phyloP scores from a whole-genome alignment of 495 filamentous ascomycete genomes.

The Xylona heveae region DNA sequence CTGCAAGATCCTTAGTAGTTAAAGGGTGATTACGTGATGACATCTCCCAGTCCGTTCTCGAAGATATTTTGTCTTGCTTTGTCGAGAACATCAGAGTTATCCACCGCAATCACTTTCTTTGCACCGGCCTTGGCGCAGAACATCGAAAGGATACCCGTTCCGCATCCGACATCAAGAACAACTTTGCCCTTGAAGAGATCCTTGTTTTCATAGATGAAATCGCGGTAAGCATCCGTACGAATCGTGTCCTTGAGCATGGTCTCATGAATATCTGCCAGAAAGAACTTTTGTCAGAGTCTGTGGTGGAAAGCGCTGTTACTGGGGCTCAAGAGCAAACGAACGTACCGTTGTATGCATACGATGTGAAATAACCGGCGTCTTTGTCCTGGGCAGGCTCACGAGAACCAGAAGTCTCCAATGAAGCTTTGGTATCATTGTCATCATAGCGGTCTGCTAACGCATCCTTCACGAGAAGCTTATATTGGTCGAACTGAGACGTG shows the following conservation, averaged over 20 bases:
- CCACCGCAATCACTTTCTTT: slow-evolving; percentile 75
- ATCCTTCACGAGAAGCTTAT: slow-evolving; percentile 42
- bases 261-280: slow-evolving; percentile 5
- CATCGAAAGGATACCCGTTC: slow-evolving; percentile 84
- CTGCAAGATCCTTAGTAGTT: not conserved
- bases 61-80: slow-evolving; percentile 69
- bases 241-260: slow-evolving; percentile 24
- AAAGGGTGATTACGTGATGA: slow-evolving; percentile 39
- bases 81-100: slow-evolving; percentile 85
- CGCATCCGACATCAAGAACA: slow-evolving; percentile 84
- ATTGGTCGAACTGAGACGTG: slow-evolving; percentile 45
- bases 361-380: slow-evolving; percentile 45
- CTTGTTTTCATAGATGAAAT: slow-evolving; percentile 66
- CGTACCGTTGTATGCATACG: slow-evolving; percentile 59
- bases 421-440: slow-evolving; percentile 2
- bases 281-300: not conserved
- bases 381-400: slow-evolving; percentile 9
- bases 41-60: slow-evolving; percentile 56
- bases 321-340: not conserved
- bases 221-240: slow-evolving; percentile 44
- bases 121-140: slow-evolving; percentile 84
- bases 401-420: not conserved
- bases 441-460: slow-evolving; percentile 52
- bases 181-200: slow-evolving; percentile 76
- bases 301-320: not conserved